Conservation (phyloP, 306 rosid species). For the Fragaria vesca region DNA sequence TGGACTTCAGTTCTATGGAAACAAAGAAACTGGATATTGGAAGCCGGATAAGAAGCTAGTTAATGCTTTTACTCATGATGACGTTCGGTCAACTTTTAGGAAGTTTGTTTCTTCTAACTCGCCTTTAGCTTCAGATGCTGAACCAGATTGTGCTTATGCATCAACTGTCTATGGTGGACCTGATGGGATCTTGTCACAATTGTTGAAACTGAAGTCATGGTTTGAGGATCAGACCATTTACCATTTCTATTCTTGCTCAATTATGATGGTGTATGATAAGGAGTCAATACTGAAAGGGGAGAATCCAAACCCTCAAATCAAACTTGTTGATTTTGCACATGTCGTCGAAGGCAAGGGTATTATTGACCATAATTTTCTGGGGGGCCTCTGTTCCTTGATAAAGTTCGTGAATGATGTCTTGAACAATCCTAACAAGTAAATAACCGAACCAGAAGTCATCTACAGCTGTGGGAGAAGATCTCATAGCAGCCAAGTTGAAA, state of each 20-base stretch:
- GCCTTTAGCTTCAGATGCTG: conserved; percentile 15
- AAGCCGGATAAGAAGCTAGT: conserved; percentile 44
- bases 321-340: conserved; percentile 86
- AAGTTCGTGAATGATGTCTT: conserved; percentile 56
- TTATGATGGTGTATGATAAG: conserved; percentile 59
- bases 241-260: conserved; percentile 70
- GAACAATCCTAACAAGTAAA: conserved; percentile 1
- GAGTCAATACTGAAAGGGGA: conserved; percentile 31
- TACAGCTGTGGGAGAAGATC: neutral
- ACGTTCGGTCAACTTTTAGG: conserved; percentile 34
- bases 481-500: neutral
- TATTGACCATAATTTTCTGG: conserved; percentile 91
- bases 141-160: conserved; percentile 52
- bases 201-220: conserved; percentile 73
- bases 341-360: conserved; percentile 52
- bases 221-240: conserved; percentile 75
- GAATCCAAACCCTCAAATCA: conserved; percentile 36
- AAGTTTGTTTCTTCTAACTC: conserved; percentile 62
- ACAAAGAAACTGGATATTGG: conserved; percentile 46
- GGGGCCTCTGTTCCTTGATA: conserved; percentile 88
- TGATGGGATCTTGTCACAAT: conserved; percentile 50
- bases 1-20: conserved; percentile 50
- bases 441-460: neutral
- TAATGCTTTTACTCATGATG: conserved; percentile 28
- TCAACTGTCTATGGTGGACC: conserved; percentile 50